A percentile compares a stretch with the other conserved stretches of the same genome.
These are phyloP conservation scores for Ustanciosporium gigantosporum DNA, from an alignment of 1,284 basidiomycete species.

Conservation along the genomic window DNA sequence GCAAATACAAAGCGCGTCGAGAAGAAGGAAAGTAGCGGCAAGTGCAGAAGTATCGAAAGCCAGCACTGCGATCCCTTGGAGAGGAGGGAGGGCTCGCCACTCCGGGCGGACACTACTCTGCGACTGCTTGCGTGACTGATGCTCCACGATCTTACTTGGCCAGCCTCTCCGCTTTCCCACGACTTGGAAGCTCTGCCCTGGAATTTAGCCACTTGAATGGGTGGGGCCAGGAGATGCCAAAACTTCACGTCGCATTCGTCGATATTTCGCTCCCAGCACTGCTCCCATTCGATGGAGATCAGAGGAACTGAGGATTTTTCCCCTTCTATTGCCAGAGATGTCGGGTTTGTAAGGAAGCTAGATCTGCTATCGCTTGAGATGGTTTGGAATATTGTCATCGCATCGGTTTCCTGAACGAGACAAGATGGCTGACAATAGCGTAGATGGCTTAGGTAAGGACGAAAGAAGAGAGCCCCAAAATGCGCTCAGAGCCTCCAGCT, in stretches of 20 bases:
- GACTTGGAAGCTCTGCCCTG: too few species aligned
- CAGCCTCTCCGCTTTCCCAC: slow-evolving; percentile 49
- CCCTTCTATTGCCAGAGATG: slow-evolving; percentile 73
- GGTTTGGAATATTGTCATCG: too few species aligned
- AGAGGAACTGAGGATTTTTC: slow-evolving; percentile 74
- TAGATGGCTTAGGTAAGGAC: slow-evolving; percentile 25
- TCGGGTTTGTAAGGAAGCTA: slow-evolving; percentile 19
- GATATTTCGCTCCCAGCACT: slow-evolving; percentile 83
- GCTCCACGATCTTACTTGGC: slow-evolving; percentile 46
- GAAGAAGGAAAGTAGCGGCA: too few species aligned
- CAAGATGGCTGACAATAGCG: slow-evolving; percentile 11
- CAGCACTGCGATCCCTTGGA: too few species aligned
- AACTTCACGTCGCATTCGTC: slow-evolving; percentile 78
- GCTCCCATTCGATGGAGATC: slow-evolving; percentile 93
- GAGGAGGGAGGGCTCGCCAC: too few species aligned
- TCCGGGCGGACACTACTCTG: too few species aligned
- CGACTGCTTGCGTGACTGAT: too few species aligned
- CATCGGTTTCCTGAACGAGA: too few species aligned
- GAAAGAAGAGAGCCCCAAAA: slow-evolving; percentile 29
- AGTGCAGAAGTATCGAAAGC: too few species aligned
- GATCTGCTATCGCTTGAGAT: too few species aligned
- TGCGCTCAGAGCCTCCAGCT: slow-evolving; percentile 68
- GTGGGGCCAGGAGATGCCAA: slow-evolving; percentile 68
- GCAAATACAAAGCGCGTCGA: too few species aligned
- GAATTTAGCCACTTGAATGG: slow-evolving; percentile 48